Base-by-base conservation (phyloP, 805 yeast species). In the Vanderwaltozyma tropicalis region DNA sequence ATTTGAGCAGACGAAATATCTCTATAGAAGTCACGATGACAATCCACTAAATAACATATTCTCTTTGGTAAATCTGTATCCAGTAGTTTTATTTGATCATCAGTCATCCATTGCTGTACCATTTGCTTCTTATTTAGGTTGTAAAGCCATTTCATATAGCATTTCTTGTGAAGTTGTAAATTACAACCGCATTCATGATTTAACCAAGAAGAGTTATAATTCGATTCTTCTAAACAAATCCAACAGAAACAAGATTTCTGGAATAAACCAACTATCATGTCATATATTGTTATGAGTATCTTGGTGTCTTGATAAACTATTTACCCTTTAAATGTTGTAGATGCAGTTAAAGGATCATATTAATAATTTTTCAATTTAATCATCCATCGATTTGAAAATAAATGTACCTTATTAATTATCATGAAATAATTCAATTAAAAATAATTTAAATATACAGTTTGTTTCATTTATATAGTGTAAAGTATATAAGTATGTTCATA, bases 141-240 rank as follows among this genome's bases (percentile, higher is more conserved):
- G 31, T 44, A 47, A 2, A 54, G 32, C 49, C 53, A 46, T 28
- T 36, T 45, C n/a, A 55, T 34, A 20, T 50, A 52, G 30, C 61
- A 56, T 16, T 35, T 16, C 32, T 53, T 53, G 39, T 56, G 61
- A 4, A 56, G 41, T 41, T 56, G 58, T 28, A 56, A 41, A 27
- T 56, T 48, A 32, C 61, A 56, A 17, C 55, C 55, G 32, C 61
- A 56, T n/a, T 40, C 35, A 40, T 56, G 61, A 8, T 30, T 36
- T 13, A 48, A 39, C 59, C 59, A 56, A 1, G 43, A 31, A 11
- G 41, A 28, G 20, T 41, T 40, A 24, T 39, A 38, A 3, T 25
- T 39, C 11, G 50, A 42, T 27, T 46, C 50, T n/a, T 53, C 59
- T 15, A 56, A 32, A 31, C 61, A 56, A 9, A 56, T 47, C 61